phyloP scores from a whole-genome alignment of 805 yeast species.

The Yarrowia alimentaria region DNA sequence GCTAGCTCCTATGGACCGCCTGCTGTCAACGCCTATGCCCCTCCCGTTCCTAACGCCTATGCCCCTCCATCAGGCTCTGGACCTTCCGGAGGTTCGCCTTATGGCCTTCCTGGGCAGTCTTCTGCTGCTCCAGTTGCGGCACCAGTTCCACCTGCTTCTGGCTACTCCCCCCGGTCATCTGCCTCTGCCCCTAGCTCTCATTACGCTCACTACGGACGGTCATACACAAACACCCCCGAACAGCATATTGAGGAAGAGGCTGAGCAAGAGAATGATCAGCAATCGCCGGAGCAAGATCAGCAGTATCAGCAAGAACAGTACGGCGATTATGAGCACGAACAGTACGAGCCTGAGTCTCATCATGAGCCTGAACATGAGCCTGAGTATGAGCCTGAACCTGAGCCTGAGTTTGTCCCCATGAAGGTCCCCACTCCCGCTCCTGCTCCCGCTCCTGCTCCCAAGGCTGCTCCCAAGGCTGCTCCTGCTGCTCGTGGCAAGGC shows the following conservation, averaged over 20 bases:
- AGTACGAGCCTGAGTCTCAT: not conserved
- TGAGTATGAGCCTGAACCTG: constrained; percentile 1
- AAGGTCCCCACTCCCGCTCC: constrained; percentile 8
- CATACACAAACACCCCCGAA: constrained; percentile 18
- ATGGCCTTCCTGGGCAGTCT: too few relatives aligned
- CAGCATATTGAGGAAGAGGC: constrained; percentile 17
- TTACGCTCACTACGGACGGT: constrained; percentile 17
- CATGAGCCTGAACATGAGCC: constrained; percentile 4
- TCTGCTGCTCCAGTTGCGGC: not conserved
- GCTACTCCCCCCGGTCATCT: not conserved
- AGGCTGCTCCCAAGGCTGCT: not conserved
- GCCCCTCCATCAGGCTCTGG: not conserved
- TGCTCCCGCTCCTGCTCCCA: not conserved
- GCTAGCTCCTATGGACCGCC: too few relatives aligned
- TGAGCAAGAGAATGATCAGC: not conserved
- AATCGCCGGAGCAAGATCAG: constrained; percentile 5
- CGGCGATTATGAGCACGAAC: not conserved
- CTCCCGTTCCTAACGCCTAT: constrained; percentile 3
- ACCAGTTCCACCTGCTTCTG: constrained; percentile 1
- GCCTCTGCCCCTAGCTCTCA: constrained; percentile 6
- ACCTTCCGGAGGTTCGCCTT: too few relatives aligned
- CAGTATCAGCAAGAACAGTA: not conserved
- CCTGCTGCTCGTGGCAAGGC: constrained; percentile 10
- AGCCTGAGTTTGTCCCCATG: not conserved
- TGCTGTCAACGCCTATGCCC: constrained; percentile 11